These are phyloP conservation scores for Cornus florida DNA, from an alignment of 148 eudicot genomes.

Conservation along the genomic window DNA sequence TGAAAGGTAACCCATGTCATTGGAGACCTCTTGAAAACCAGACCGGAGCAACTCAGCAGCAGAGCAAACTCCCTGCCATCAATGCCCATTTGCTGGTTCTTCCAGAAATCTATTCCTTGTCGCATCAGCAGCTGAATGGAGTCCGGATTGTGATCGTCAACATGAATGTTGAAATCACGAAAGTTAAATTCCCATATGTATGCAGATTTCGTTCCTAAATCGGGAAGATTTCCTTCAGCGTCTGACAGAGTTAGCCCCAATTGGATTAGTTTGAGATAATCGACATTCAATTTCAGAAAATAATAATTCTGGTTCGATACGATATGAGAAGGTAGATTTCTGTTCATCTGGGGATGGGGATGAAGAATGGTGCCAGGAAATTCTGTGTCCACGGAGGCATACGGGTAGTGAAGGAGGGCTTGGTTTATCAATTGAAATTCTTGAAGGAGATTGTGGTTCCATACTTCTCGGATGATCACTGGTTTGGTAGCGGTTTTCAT, in stretches of 20 bases:
- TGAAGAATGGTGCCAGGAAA: not conserved
- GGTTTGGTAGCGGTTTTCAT: not conserved
- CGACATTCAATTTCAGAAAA: constrained; percentile 4
- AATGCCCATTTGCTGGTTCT: constrained; percentile 8
- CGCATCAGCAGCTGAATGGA: constrained; percentile 16
- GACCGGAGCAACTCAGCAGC: not conserved
- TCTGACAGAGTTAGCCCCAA: constrained; percentile 26
- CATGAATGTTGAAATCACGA: constrained; percentile 11
- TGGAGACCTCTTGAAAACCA: not conserved
- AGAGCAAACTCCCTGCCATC: not conserved
- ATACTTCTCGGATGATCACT: not conserved
- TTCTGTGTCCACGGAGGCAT: not conserved
- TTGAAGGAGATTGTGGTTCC: not conserved
- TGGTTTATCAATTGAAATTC: not conserved
- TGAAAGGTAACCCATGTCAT: constrained; percentile 26
- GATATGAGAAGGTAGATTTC: not conserved
- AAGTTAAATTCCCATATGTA: constrained; percentile 34
- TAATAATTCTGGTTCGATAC: not conserved
- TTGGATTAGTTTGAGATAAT: constrained; percentile 20
- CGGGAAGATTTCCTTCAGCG: constrained; percentile 17
- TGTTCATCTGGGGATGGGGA: not conserved
- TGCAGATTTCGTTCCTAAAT: not conserved
- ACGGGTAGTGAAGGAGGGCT: not conserved
- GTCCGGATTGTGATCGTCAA: not conserved
- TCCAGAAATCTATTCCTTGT: constrained; percentile 26